Base-by-base conservation (phyloP, 192 early-diverging fungal genomes). In the Rhizoclosmatium globosum region DNA sequence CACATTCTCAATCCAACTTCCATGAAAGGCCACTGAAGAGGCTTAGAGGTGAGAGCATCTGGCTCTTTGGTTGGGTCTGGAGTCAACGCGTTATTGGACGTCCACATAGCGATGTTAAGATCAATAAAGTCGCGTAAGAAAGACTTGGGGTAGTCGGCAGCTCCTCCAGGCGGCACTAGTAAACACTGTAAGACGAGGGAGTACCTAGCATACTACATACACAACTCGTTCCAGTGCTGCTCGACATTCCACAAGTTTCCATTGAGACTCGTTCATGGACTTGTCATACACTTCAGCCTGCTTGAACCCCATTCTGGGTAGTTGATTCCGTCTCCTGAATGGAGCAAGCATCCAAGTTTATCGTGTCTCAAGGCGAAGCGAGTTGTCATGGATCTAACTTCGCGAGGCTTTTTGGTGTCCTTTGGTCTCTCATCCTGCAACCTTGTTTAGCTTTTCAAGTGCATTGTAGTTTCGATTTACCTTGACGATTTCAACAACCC, bases 261-360 rank as follows among this genome's bases (percentile, higher is more conserved):
- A 39, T 17, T 45, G 66, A 79, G 79, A 3, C 47, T 62, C 31
- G 64, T n/a, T 90, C 85, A 56, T 90, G 19, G 87, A 85, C 72
- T 91, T 89, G 71, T 98, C 94, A 85, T 88, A 87, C 7, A 98
- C 94, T 80, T 99, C 98, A 17, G 90, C 87, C 87, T 99, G 98
- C 76, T 89, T 92, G 89, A 94, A 23, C 96, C 98, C 98, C 98
- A 99, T 82, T 97, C 89, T 19, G 98, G 98, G 50, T 98, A 88
- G 58, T 85, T 85, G 19, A 87, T 88, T 50, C 92, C 91, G 46
- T 92, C 85, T 9, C 57, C 62, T 1, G 95, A 89, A 4, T 92
- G 87, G 69, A 99, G 86, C 17, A 92, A 83, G 78, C 98, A 99
- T 47, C 91, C 91, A 23, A 92, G 81, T 43, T 80, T 45, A 1